Evolutionary conservation across 495 filamentous ascomycete species (phyloP).

Genomic region (Podospora pseudopauciseta): DNA sequence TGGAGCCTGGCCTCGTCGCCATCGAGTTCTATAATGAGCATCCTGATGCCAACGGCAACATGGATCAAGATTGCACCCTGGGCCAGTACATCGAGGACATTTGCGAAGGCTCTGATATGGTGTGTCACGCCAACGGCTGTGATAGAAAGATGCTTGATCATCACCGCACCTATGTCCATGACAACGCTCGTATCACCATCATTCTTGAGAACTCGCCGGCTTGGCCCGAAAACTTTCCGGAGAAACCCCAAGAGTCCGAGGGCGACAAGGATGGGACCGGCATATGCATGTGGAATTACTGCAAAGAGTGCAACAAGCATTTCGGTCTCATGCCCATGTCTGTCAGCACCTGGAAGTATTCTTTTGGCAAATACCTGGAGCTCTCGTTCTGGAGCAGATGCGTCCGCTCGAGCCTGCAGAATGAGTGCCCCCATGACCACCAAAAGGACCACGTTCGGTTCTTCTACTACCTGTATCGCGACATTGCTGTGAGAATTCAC

Average conservation of each 20-base stretch:
- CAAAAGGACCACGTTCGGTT: constrained; percentile 88
- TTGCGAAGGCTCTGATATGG: constrained; percentile 66
- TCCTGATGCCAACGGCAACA: constrained; percentile 53
- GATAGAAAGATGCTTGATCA: constrained; percentile 88
- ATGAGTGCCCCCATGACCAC: constrained; percentile 84
- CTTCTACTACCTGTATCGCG: constrained; percentile 76
- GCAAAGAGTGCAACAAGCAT: constrained; percentile 84
- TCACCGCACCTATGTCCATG: constrained; percentile 95
- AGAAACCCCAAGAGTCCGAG: constrained; percentile 38
- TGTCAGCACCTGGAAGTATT: constrained; percentile 95
- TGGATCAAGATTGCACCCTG: constrained; percentile 85
- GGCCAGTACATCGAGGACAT: constrained; percentile 95
- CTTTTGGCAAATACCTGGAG: constrained; percentile 96
- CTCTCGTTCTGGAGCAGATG: constrained; percentile 92
- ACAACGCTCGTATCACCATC: constrained; percentile 86
- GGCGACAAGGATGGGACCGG: constrained; percentile 43
- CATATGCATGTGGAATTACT: constrained; percentile 97
- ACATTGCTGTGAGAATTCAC: constrained; percentile 75
- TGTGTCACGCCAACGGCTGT: constrained; percentile 80
- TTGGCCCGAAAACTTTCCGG: constrained; percentile 44
- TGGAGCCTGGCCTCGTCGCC: constrained; percentile 80
- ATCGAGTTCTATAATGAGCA: constrained; percentile 92
- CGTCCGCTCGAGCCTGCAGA: constrained; percentile 69
- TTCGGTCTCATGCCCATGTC: constrained; percentile 93
- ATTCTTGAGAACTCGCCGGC: constrained; percentile 68